Conservation (phyloP, 2,329 filamentous ascomycete species). For the Chrysoporthe austroafricana region DNA sequence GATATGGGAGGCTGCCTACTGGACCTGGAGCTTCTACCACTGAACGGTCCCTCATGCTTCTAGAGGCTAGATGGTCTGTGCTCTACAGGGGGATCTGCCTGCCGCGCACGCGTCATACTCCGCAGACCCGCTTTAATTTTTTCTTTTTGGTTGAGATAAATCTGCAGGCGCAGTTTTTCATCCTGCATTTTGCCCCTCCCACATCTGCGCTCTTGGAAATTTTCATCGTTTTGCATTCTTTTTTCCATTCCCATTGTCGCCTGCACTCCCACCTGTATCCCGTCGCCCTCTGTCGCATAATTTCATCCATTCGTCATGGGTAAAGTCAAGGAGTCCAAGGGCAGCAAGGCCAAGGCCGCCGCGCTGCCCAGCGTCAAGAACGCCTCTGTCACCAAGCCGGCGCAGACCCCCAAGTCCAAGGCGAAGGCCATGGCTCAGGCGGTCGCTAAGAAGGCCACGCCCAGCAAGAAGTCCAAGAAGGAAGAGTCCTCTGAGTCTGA, state of each 20-base stretch:
- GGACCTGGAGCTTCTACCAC: slow-evolving; percentile 5
- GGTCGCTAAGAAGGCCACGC: slow-evolving; percentile 54
- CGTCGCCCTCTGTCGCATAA: too few relatives aligned
- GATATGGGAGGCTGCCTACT: slow-evolving; percentile 24
- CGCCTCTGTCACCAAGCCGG: slow-evolving; percentile 68
- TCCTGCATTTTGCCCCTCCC: neutral
- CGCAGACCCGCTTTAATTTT: slow-evolving; percentile 3
- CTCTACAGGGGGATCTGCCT: slow-evolving; percentile 15
- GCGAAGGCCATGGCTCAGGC: slow-evolving; percentile 70
- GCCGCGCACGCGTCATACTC: slow-evolving; percentile 2
- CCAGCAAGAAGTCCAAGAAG: slow-evolving; percentile 53
- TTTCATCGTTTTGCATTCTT: slow-evolving; percentile 13
- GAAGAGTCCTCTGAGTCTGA: slow-evolving; percentile 40
- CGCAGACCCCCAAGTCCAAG: slow-evolving; percentile 67
- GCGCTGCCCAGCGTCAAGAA: slow-evolving; percentile 58
- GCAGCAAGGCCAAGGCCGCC: slow-evolving; percentile 57
- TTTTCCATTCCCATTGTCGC: slow-evolving; percentile 17
- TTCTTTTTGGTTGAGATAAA: neutral
- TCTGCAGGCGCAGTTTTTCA: slow-evolving; percentile 5
- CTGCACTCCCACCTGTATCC: slow-evolving; percentile 17
- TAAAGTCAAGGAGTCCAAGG: slow-evolving; percentile 43
- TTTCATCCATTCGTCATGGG: slow-evolving; percentile 54
- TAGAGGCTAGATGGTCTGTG: slow-evolving; percentile 18
- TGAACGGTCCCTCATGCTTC: neutral
- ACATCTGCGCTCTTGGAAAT: slow-evolving; percentile 17